These are phyloP conservation scores for Gentiana macrophylla DNA, from an alignment of 257 asterid genomes.

Conservation along the genomic window DNA sequence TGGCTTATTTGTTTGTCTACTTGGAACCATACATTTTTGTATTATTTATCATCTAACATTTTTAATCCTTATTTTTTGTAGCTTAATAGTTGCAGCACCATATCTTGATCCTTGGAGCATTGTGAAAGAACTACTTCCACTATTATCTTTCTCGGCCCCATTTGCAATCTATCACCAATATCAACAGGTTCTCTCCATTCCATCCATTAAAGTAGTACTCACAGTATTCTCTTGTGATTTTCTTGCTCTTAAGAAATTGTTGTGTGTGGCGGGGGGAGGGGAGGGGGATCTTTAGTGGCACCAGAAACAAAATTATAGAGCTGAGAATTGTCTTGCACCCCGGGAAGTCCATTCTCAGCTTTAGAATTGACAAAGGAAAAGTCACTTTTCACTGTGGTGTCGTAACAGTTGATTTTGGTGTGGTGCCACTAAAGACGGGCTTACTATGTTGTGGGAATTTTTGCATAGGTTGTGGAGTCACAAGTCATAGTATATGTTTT, in stretches of 20 bases:
- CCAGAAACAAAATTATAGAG: no score
- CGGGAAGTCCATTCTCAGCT: no score
- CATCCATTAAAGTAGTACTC: not conserved
- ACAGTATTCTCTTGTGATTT: not conserved
- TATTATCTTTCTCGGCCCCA: conserved; percentile 84
- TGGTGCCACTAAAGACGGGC: no score
- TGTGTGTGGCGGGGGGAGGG: not conserved
- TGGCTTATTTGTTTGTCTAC: not conserved
- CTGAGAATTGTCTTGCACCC: no score
- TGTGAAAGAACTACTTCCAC: conserved; percentile 67
- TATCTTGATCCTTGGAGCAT: conserved; percentile 68
- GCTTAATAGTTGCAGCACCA: conserved; percentile 91
- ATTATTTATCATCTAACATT: conserved; percentile 6
- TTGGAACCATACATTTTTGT: not conserved
- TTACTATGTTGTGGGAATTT: no score
- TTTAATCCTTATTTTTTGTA: conserved; percentile 12
- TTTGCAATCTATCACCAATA: conserved; percentile 89
- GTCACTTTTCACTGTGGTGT: no score
- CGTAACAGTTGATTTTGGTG: no score
- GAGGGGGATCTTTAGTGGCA: no score
- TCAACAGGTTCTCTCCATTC: conserved; percentile 46
- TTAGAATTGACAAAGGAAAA: no score
- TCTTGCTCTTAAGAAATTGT: no score
- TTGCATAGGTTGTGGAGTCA: no score
- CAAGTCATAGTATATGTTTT: no score